Base-by-base conservation (phyloP, 2,329 filamentous ascomycete species). In the Hymenotorrendiella dingleyae region DNA sequence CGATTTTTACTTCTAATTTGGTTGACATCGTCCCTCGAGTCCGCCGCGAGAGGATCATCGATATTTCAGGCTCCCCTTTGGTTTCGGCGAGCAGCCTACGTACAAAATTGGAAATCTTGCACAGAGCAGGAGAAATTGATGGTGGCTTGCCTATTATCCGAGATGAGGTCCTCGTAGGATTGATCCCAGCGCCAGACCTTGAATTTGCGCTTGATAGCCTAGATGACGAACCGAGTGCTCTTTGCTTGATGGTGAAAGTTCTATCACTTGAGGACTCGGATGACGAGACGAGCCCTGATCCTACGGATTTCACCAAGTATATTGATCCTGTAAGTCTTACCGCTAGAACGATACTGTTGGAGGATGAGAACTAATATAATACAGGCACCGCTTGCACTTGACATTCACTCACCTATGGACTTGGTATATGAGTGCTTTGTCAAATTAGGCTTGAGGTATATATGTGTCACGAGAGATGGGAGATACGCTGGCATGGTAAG, bases 371-470 rank as follows among this genome's bases (percentile, higher is more conserved):
- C 24, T 29, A n/a, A 39, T 24, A n/a, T 4, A 6, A 8, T 21
- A 6, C 33, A 35, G 20, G 29, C 35, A 14, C 44, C 5, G 32
- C 36, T 46, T n/a, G 24, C 14, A 14, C 37, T 40, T 28, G 93
- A 98, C 58, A 85, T 94, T 22, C 79, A 82, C 53, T 93, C 85
- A 0, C 87, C 93, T 0, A 90, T 97, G 78, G 90, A 97, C 61
- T 68, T 98, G 28, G 93, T 96, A 4, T 96, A 95, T 57, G 93
- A 98, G 62, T 91, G 89, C 58, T 98, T 97, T 62, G 86, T 87
- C 38, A 98, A 98, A 66, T 72, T 98, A 7, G 93, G 93, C 1
- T 66, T 98, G 52, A 74, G 93, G 48, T 97, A 95, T 64, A 84
- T 98, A 37, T 97, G 93, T 61, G 89, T 96, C 4, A 69, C 93